A percentile compares a stretch with the other conserved stretches of the same genome.
phyloP scores from a whole-genome alignment of 2,329 filamentous ascomycete species.

The Gnomoniopsis sp. region DNA sequence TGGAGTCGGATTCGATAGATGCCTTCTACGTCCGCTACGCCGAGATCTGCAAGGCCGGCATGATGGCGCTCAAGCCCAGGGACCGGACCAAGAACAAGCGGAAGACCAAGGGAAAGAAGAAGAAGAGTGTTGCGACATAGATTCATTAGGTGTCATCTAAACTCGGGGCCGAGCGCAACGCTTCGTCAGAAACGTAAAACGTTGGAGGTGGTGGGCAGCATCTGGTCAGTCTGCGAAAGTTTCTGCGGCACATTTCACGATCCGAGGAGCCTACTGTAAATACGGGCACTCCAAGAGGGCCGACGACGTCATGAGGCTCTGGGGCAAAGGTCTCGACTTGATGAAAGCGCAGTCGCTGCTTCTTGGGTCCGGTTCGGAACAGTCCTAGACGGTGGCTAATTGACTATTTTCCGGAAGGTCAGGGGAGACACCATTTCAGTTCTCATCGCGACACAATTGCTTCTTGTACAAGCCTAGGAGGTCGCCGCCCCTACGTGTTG shows the following conservation, averaged over 20 bases:
- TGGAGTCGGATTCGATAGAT: slow-evolving; percentile 72
- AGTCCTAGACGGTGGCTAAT: neutral
- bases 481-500: no score
- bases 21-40: slow-evolving; percentile 82
- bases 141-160: neutral
- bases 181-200: neutral
- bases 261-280: no score
- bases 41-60: slow-evolving; percentile 84
- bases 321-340: neutral
- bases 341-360: neutral
- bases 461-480: no score
- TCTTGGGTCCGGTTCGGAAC: neutral
- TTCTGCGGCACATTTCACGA: no score
- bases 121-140: slow-evolving; percentile 23
- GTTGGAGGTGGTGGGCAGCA: neutral
- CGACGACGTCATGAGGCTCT: neutral
- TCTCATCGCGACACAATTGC: no score
- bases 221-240: neutral
- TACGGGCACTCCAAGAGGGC: neutral
- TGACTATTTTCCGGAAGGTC: no score
- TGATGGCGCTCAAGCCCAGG: slow-evolving; percentile 86
- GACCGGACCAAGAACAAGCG: slow-evolving; percentile 85
- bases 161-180: neutral
- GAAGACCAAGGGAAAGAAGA: slow-evolving; percentile 71
- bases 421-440: no score